Conservation (phyloP, 2,329 filamentous ascomycete species). For the Fusarium guadeloupense region DNA sequence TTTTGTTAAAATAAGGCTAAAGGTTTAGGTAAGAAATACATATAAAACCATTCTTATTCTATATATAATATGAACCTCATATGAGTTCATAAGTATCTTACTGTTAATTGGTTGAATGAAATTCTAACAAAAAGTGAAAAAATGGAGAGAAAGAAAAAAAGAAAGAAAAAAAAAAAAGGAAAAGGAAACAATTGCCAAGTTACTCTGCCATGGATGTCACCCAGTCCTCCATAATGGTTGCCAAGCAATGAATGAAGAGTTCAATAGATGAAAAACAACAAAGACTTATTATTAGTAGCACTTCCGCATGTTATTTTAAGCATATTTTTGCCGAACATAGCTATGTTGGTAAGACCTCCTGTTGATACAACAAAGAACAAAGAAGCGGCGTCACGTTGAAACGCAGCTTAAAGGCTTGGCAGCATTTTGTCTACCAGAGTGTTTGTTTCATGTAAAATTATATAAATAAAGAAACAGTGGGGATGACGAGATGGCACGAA, state of each 20-base stretch:
- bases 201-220: background rate
- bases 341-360: background rate
- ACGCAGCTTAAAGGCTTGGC: background rate
- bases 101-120: no score
- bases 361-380: constrained; percentile 29
- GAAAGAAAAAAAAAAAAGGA: no score
- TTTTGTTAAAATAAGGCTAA: no score
- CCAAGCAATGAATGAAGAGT: background rate
- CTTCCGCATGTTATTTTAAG: constrained; percentile 4
- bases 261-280: no score
- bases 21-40: no score
- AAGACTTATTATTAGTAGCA: background rate
- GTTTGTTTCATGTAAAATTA: background rate
- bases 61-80: no score
- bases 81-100: no score
- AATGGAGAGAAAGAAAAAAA: no score
- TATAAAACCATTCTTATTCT: no score
- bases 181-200: no score
- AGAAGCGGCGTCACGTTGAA: background rate
- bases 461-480: constrained; percentile 21
- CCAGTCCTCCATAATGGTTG: background rate
- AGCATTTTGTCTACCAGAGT: fast-evolving
- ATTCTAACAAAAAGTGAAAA: background rate
- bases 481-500: background rate
- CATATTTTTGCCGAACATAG: background rate